These are phyloP conservation scores for Trichoderma reesei DNA, from an alignment of 495 filamentous ascomycete species.

Conservation along the genomic window DNA sequence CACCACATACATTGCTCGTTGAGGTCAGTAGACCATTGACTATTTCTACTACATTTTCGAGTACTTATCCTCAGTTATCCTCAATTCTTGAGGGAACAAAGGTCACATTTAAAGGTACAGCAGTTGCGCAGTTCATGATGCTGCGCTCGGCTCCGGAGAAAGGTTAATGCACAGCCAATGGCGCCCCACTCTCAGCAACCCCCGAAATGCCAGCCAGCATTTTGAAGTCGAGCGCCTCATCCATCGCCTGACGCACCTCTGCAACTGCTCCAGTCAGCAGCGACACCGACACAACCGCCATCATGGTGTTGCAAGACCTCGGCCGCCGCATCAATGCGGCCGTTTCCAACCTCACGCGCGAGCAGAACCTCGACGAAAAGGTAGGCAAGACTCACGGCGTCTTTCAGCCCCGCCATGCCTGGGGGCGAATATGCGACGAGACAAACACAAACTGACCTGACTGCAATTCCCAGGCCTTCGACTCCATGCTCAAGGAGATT, in stretches of 20 bases:
- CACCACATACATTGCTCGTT: too few species aligned
- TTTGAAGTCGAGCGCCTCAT: neutral
- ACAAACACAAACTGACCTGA: neutral
- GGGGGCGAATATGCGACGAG: neutral
- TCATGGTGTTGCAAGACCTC: conserved; percentile 97
- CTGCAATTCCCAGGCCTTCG: conserved; percentile 63
- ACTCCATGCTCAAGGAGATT: conserved; percentile 96
- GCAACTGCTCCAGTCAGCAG: neutral
- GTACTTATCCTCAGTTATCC: too few species aligned
- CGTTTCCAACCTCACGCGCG: conserved; percentile 84
- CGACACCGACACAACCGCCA: conserved; percentile 18
- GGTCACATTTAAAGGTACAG: too few species aligned
- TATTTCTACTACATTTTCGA: too few species aligned
- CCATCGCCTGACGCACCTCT: neutral
- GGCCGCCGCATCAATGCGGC: conserved; percentile 97
- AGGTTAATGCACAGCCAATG: neutral
- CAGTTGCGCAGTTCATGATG: neutral
- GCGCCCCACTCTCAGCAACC: neutral
- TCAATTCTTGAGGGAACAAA: neutral
- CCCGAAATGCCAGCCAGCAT: neutral
- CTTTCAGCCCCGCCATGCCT: conserved; percentile 9
- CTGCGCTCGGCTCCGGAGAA: neutral
- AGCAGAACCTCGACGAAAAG: conserved; percentile 93
- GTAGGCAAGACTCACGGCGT: conserved; percentile 29
- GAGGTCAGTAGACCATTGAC: too few species aligned